Evolutionary conservation across 176 grass and related monocot genomes (phyloP).

Genomic region (Aegilops longissima): DNA sequence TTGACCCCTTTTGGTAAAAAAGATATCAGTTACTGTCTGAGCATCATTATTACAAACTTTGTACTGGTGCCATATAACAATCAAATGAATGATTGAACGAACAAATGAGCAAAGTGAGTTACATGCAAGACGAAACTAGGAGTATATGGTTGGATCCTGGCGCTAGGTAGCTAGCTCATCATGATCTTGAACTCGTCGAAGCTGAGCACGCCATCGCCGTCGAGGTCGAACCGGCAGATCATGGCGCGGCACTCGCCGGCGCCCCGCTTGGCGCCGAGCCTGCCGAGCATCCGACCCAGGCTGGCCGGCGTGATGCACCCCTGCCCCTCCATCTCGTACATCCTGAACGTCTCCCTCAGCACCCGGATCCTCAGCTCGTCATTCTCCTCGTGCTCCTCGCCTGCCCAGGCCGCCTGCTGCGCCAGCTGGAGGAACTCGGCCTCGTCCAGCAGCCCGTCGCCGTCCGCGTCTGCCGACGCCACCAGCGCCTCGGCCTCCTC

Average conservation of each 20-base stretch:
- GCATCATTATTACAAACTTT: neutral
- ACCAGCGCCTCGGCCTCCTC: constrained; percentile 34
- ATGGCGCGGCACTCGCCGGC: constrained; percentile 41
- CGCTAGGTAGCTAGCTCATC: neutral
- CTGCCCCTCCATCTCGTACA: constrained; percentile 46
- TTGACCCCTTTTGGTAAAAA: too few species aligned
- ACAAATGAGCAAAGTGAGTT: too few species aligned
- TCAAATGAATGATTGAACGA: too few species aligned
- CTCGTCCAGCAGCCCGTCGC: constrained; percentile 32
- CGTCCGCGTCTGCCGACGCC: constrained; percentile 28
- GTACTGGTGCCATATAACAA: too few species aligned
- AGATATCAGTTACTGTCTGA: too few species aligned
- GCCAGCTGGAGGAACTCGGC: constrained; percentile 38
- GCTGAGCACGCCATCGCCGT: constrained; percentile 49
- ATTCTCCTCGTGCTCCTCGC: neutral
- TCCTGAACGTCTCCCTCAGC: constrained; percentile 17
- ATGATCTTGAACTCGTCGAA: constrained; percentile 62
- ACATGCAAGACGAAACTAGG: too few species aligned
- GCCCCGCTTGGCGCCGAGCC: constrained; percentile 29
- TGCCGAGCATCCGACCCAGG: constrained; percentile 30
- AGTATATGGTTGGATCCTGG: too few species aligned
- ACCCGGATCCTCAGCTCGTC: neutral
- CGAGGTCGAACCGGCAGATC: constrained; percentile 55
- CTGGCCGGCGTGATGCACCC: constrained; percentile 45
- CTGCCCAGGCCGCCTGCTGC: neutral